A percentile compares a stretch with the other conserved stretches of the same genome.
Conservation (phyloP, 83 land plant genomes). For the Isoetes engelmannii region DNA sequence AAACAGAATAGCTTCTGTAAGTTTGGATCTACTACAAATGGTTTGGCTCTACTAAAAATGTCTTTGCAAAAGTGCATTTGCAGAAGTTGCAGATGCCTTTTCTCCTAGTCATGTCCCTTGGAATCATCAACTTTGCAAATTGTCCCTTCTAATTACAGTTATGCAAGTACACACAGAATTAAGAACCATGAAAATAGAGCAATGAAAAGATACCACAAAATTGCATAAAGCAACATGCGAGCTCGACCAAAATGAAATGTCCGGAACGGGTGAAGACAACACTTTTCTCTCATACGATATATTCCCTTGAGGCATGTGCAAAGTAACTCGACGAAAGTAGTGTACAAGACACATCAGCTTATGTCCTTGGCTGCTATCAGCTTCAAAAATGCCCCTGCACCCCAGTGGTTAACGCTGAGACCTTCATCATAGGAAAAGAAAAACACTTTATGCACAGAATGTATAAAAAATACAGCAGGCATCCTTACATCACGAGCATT, state of each 20-base stretch:
- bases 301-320: neutral
- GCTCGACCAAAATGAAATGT: slow-evolving; percentile 15
- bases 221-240: slow-evolving; percentile 12
- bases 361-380: neutral
- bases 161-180: neutral
- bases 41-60: too few species aligned
- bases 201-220: neutral
- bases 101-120: too few species aligned
- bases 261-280: neutral
- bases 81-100: too few species aligned
- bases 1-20: too few species aligned
- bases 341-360: slow-evolving; percentile 5
- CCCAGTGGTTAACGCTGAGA: neutral
- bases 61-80: too few species aligned
- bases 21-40: too few species aligned
- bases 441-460: too few species aligned
- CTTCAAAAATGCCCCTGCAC: neutral
- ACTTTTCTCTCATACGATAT: slow-evolving; percentile 4
- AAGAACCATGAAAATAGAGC: too few species aligned
- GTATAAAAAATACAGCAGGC: too few species aligned
- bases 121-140: too few species aligned
- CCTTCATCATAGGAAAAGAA: too few species aligned
- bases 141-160: neutral
- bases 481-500: too few species aligned
- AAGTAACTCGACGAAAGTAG: slow-evolving; percentile 1